phyloP scores from a whole-genome alignment of 139 green algal species.

The Chlamydomonas asymmetrica region DNA sequence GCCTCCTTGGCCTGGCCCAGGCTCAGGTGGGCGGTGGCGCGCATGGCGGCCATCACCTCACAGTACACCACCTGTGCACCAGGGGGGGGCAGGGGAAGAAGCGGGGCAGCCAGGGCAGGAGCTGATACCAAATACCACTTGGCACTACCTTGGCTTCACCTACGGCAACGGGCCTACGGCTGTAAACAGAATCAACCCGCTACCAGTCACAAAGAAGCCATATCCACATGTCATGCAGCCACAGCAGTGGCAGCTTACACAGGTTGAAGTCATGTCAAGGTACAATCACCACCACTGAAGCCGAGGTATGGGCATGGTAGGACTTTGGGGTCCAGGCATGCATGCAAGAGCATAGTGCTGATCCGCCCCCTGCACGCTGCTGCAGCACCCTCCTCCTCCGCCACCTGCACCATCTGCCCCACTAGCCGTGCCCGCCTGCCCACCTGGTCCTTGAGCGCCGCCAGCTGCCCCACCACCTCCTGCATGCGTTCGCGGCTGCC shows the following conservation, averaged over 20 bases:
- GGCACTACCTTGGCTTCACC: too few relatives aligned
- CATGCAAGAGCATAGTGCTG: neutral
- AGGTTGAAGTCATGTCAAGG: too few relatives aligned
- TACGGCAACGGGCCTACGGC: too few relatives aligned
- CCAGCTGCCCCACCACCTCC: constrained; percentile 9
- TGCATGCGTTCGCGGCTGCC: constrained; percentile 12
- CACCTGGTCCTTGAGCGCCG: constrained; percentile 16
- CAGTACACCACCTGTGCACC: constrained; percentile 50
- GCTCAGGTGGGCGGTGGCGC: constrained; percentile 23
- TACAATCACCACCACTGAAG: too few relatives aligned
- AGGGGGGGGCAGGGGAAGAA: too few relatives aligned
- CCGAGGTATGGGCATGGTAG: neutral
- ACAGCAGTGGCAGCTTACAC: neutral
- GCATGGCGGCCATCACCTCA: constrained; percentile 35
- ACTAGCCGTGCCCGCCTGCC: neutral
- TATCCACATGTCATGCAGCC: neutral
- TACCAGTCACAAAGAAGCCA: neutral
- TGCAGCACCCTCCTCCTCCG: neutral
- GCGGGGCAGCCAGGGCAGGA: too few relatives aligned
- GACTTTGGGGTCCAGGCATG: neutral
- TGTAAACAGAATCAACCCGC: too few relatives aligned
- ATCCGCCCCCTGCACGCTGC: neutral
- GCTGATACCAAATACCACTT: too few relatives aligned
- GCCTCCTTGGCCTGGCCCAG: constrained; percentile 2
- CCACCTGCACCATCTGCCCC: constrained; percentile 5